A percentile compares a stretch with the other conserved stretches of the same genome.
These are phyloP conservation scores for Schoenoplectus tabernaemontani DNA, from an alignment of 202 grass and related monocot species.

Conservation along the genomic window DNA sequence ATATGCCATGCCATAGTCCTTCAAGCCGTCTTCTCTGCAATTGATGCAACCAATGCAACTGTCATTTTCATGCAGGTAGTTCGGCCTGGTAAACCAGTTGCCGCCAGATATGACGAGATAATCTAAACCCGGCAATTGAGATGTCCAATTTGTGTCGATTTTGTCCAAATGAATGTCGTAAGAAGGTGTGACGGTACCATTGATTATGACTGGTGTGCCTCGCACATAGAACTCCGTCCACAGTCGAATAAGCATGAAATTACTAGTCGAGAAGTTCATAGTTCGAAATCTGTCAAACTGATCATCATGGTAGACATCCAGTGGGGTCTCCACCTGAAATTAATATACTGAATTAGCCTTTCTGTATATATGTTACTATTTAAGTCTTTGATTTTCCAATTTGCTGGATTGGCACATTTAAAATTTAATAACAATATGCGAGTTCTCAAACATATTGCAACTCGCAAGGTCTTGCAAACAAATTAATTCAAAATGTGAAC, in stretches of 20 bases:
- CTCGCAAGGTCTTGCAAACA: neutral
- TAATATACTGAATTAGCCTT: neutral
- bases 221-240: constrained; percentile 76
- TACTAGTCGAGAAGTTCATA: constrained; percentile 52
- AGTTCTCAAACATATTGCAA: neutral
- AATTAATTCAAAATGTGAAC: neutral
- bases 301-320: constrained; percentile 36
- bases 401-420: too few relatives aligned
- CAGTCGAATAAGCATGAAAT: constrained; percentile 76
- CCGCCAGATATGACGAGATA: constrained; percentile 63
- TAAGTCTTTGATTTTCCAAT: too few relatives aligned
- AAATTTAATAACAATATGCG: too few relatives aligned
- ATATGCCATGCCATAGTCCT: constrained; percentile 29
- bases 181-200: constrained; percentile 39
- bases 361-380: too few relatives aligned
- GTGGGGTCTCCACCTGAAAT: constrained; percentile 52
- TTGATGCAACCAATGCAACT: constrained; percentile 54
- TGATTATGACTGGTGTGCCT: constrained; percentile 21
- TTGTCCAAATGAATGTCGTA: constrained; percentile 79
- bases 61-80: constrained; percentile 58
- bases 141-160: constrained; percentile 44
- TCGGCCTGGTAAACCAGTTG: constrained; percentile 76
- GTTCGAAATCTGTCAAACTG: constrained; percentile 45
- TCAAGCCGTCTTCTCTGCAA: constrained; percentile 39
- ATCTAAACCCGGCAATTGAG: constrained; percentile 47